Evolutionary conservation across 345 rosid species (phyloP).

Genomic region (Sapria himalayana): DNA sequence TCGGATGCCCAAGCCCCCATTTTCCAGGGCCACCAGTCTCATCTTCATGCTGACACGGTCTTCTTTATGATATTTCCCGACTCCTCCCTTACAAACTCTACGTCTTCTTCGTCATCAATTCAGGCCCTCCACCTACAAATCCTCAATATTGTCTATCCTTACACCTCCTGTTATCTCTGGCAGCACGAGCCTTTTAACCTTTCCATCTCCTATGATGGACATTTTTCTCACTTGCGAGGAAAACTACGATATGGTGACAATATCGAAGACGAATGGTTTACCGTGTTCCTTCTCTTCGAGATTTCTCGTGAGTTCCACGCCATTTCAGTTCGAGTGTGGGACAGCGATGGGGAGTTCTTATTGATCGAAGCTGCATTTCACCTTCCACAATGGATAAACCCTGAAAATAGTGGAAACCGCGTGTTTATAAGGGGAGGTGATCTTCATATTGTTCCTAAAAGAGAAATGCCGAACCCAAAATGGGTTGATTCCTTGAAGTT

Average conservation of each 20-base stretch:
- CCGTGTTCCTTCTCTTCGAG: slow-evolving; percentile 51
- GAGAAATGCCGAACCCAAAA: slow-evolving; percentile 26
- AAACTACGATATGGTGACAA: slow-evolving; percentile 75
- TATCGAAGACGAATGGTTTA: slow-evolving; percentile 83
- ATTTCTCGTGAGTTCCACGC: slow-evolving; percentile 43
- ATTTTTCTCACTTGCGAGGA: slow-evolving; percentile 49
- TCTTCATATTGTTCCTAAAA: slow-evolving; percentile 36
- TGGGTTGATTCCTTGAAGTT: slow-evolving; percentile 28
- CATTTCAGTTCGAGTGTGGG: slow-evolving; percentile 48
- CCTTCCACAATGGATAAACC: slow-evolving; percentile 73
- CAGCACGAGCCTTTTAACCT: slow-evolving; percentile 69
- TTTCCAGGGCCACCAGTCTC: slow-evolving; percentile 23
- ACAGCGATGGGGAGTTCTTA: slow-evolving; percentile 76
- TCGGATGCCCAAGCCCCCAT: slow-evolving; percentile 10
- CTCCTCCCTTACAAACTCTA: slow-evolving; percentile 16
- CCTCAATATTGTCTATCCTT: slow-evolving; percentile 32
- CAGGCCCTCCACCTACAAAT: slow-evolving; percentile 56
- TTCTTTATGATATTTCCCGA: slow-evolving; percentile 55
- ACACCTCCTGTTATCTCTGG: slow-evolving; percentile 55
- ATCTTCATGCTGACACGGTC: slow-evolving; percentile 60
- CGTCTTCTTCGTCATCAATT: slow-evolving; percentile 14
- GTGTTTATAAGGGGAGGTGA: slow-evolving; percentile 52
- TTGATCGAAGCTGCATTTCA: slow-evolving; percentile 79
- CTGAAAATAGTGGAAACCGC: slow-evolving; percentile 44
- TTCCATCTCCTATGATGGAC: no score